These are phyloP conservation scores for Besnoitia besnoiti DNA, from an alignment of 169 alveolate genomes.

Conservation along the genomic window DNA sequence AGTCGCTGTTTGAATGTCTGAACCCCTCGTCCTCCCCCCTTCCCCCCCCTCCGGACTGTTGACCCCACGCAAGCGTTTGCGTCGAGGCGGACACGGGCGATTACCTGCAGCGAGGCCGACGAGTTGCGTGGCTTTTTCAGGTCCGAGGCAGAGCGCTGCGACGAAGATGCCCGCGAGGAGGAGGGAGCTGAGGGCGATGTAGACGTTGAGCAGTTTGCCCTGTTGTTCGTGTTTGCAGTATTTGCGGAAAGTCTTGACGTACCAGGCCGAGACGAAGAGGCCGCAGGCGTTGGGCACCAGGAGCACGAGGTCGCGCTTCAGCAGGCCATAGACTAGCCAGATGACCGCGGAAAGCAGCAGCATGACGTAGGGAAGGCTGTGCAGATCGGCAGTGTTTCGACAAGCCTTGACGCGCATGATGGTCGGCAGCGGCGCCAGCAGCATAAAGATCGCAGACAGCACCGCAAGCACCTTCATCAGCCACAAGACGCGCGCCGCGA, in stretches of 20 bases:
- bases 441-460: constrained; percentile 58
- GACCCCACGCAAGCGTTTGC: no score
- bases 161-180: not conserved
- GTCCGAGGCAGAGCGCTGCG: not conserved
- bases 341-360: constrained; percentile 54
- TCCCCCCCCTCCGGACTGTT: no score
- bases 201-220: not conserved
- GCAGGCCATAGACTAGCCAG: constrained; percentile 54
- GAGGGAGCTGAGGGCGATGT: not conserved
- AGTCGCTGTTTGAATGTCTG: no score
- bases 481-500: constrained; percentile 14
- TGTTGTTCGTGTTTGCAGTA: not conserved
- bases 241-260: not conserved
- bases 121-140: not conserved
- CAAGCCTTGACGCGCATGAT: constrained; percentile 37
- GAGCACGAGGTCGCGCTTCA: constrained; percentile 42
- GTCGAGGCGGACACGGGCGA: no score
- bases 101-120: constrained; percentile 25
- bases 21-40: no score
- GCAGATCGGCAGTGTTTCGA: constrained; percentile 48
- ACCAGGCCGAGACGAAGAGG: constrained; percentile 24
- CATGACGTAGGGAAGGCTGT: constrained; percentile 43
- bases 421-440: constrained; percentile 65
- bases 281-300: constrained; percentile 56
- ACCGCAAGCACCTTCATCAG: constrained; percentile 71